Base-by-base conservation (phyloP, 768 basidiomycete genomes). In the Clitopilus passeckerianus region DNA sequence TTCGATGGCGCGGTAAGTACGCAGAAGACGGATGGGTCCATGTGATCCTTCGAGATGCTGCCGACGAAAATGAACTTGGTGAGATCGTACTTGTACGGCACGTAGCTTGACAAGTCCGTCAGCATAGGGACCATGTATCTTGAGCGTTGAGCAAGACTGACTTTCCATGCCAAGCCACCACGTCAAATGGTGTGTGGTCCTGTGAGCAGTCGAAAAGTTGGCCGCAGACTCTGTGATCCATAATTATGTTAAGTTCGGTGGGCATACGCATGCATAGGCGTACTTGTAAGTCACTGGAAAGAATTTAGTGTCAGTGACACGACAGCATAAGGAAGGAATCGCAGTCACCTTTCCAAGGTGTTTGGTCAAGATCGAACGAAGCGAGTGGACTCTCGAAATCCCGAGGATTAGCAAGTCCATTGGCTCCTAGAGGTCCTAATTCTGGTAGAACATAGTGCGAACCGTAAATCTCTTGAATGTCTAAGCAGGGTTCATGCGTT, bases 81-180 rank as follows among this genome's bases (percentile, higher is more conserved):
- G 70, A 86, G 65, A 9, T 80, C 83, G 63, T 87, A 87, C 70
- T 87, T 87, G 74, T 82, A 86, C 0, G 85, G 85, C 6, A 86
- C 81, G 65, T 86, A 86, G 70, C 84, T 85, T 56, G 12, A 23
- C 10, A 18, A 15, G 14, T 6, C 60, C 9, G 30, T 15, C 5
- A 22, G 54, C 57, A n/a, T 41, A 53, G 16, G 52, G 12, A 34
- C 35, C 16, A 14, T 8, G 24, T 8, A 10, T 24, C 52, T n/a
- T 15, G 57, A 10, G 23, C 20, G 15, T 6, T 30, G 53, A 27
- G 18, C 24, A 34, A 33, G 3, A 72, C 82, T 56, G 67, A 85
- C 84, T 85, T 87, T 70, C 85, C 85, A 54, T 83, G 80, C 86
- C 85, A 87, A 1, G 86, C 86, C 24, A 88, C 86, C 41, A 88